These are phyloP conservation scores for Microbotryomycetes sp. DNA, from an alignment of 1,284 basidiomycete species.

Conservation along the genomic window DNA sequence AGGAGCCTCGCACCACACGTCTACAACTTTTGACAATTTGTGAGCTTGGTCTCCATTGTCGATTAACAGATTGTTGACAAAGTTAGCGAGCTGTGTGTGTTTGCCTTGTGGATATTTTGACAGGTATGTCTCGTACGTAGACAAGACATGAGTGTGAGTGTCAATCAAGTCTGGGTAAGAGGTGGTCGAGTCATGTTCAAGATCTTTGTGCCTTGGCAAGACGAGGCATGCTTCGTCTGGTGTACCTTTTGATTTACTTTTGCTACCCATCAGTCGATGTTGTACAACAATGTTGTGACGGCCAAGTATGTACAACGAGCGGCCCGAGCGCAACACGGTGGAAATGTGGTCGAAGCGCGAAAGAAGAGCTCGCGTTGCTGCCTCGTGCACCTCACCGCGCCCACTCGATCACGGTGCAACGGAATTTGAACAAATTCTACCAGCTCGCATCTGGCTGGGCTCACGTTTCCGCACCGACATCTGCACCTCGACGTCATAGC, in stretches of 20 bases:
- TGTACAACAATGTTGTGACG: too few relatives aligned
- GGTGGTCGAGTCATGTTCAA: not conserved
- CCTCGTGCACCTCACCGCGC: too few relatives aligned
- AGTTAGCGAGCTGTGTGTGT: slow-evolving; percentile 55
- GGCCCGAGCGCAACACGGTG: too few relatives aligned
- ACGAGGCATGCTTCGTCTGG: slow-evolving; percentile 1
- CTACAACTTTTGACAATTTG: slow-evolving; percentile 57
- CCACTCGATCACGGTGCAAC: too few relatives aligned
- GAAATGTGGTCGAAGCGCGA: too few relatives aligned
- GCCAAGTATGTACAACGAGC: too few relatives aligned
- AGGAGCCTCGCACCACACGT: slow-evolving; percentile 76
- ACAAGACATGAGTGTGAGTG: slow-evolving; percentile 68
- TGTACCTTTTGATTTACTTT: not conserved
- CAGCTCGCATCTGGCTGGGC: too few relatives aligned
- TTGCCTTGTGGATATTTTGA: slow-evolving; percentile 54
- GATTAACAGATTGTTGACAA: slow-evolving; percentile 56
- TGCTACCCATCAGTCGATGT: not conserved
- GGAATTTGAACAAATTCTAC: too few relatives aligned
- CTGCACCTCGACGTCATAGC: not conserved
- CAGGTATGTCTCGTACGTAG: slow-evolving; percentile 59
- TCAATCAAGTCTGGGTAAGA: slow-evolving; percentile 52
- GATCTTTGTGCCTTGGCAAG: slow-evolving; percentile 9
- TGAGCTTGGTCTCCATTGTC: slow-evolving; percentile 8
- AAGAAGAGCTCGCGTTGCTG: too few relatives aligned
- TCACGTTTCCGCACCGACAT: too few relatives aligned